phyloP scores from a whole-genome alignment of 2,329 filamentous ascomycete genomes.

The Sphaceloma murrayae region DNA sequence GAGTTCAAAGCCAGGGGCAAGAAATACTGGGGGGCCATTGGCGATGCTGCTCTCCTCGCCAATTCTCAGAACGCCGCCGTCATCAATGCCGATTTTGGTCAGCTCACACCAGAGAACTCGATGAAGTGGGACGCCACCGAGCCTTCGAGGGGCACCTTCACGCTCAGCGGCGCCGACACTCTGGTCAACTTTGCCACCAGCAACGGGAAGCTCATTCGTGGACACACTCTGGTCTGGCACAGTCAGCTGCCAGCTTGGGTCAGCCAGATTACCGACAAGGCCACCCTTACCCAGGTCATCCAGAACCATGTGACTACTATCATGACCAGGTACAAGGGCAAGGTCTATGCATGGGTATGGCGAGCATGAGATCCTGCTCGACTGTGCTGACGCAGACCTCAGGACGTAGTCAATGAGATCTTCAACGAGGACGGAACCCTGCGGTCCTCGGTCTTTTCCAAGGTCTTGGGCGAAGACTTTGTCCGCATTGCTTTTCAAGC shows the following conservation, averaged over 20 bases:
- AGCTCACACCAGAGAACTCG: constrained; percentile 32
- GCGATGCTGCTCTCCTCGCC: constrained; percentile 22
- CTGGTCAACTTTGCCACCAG: constrained; percentile 30
- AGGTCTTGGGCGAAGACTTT: constrained; percentile 24
- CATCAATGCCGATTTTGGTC: constrained; percentile 39
- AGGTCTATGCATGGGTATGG: constrained; percentile 15
- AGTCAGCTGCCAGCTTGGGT: constrained; percentile 34
- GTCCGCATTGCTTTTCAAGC: constrained; percentile 24
- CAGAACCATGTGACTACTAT: constrained; percentile 35
- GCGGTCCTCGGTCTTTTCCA: constrained; percentile 23
- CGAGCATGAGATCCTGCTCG: neutral
- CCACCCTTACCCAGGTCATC: constrained; percentile 34
- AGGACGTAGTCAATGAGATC: constrained; percentile 18
- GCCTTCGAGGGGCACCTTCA: constrained; percentile 29
- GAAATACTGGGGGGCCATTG: constrained; percentile 49
- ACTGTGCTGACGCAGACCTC: constrained; percentile 25
- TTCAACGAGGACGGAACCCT: constrained; percentile 24
- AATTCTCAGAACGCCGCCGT: constrained; percentile 36
- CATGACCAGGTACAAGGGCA: constrained; percentile 32
- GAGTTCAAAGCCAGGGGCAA: constrained; percentile 53
- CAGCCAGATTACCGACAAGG: constrained; percentile 30
- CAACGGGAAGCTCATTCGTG: constrained; percentile 31
- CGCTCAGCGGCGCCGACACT: constrained; percentile 28
- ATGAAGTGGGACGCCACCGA: constrained; percentile 36
- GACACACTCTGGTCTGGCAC: constrained; percentile 37